A percentile compares a stretch with the other conserved stretches of the same genome.
Conservation (phyloP, 2,329 filamentous ascomycete genomes). For the Calonectria pseudoreteaudii region DNA sequence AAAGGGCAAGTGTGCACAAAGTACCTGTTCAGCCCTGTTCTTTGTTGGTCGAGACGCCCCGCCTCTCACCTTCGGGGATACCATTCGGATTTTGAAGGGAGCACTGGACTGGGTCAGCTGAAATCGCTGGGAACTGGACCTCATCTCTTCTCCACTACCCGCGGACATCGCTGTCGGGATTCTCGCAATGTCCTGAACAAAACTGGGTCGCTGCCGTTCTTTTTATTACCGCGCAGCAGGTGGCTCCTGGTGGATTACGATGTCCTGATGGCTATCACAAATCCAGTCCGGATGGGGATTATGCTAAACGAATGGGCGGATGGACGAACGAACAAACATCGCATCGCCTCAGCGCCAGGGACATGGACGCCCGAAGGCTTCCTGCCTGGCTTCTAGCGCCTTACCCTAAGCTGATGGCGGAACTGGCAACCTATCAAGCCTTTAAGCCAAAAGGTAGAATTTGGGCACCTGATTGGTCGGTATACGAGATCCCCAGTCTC, state of each 20-base stretch:
- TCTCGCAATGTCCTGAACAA: neutral
- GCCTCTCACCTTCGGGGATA: slow-evolving; percentile 1
- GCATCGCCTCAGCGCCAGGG: slow-evolving; percentile 12
- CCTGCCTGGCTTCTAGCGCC: slow-evolving; percentile 37
- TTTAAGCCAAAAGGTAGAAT: slow-evolving; percentile 21
- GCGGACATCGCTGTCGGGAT: neutral
- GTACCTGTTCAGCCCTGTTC: slow-evolving; percentile 1
- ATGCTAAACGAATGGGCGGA: neutral
- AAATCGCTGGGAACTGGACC: slow-evolving; percentile 12
- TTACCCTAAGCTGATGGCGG: slow-evolving; percentile 37
- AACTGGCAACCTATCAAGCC: slow-evolving; percentile 26
- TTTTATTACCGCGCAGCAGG: slow-evolving; percentile 15
- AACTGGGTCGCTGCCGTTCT: slow-evolving; percentile 17
- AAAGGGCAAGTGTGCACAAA: neutral
- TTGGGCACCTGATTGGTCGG: slow-evolving; percentile 25
- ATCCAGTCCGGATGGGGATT: neutral
- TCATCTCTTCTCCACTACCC: slow-evolving; percentile 8
- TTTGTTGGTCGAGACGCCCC: slow-evolving; percentile 10
- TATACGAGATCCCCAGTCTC: slow-evolving; percentile 26
- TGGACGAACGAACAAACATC: slow-evolving; percentile 6
- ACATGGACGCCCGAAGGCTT: slow-evolving; percentile 29
- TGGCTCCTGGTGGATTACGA: neutral
- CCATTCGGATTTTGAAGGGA: slow-evolving; percentile 15
- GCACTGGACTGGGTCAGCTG: neutral
- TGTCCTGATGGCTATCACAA: neutral